Conservation (phyloP, 31 red algal species). For the Odonthalia washingtoniensis region DNA sequence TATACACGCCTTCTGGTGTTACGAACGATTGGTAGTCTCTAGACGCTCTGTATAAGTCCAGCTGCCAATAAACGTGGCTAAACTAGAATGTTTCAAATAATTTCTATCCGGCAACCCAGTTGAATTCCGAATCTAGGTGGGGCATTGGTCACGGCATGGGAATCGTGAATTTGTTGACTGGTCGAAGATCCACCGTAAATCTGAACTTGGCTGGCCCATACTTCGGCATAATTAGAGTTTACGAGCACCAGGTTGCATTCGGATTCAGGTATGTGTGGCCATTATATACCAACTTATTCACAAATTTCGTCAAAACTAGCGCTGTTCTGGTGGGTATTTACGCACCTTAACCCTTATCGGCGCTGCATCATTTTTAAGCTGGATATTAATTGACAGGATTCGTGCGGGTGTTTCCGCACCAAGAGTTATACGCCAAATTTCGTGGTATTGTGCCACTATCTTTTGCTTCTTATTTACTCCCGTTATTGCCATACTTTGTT, state of each 20-base stretch:
- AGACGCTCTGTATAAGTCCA: neutral
- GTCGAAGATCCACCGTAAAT: neutral
- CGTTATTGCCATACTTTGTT: neutral
- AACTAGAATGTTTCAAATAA: neutral
- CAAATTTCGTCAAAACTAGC: neutral
- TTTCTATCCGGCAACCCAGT: neutral
- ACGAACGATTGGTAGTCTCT: slow-evolving; percentile 14
- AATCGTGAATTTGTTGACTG: too few relatives aligned
- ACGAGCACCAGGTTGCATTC: too few relatives aligned
- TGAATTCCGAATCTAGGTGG: neutral
- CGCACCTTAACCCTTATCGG: neutral
- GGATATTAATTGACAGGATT: neutral
- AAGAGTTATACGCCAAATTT: neutral
- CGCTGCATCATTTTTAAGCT: neutral
- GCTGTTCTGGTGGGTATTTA: neutral
- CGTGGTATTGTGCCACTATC: neutral
- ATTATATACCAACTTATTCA: neutral
- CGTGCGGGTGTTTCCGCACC: neutral
- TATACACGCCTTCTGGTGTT: slow-evolving; percentile 8
- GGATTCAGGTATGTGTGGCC: too few relatives aligned
- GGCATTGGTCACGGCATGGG: slow-evolving; percentile 1
- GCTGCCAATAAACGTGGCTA: slow-evolving; percentile 14
- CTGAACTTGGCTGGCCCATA: neutral
- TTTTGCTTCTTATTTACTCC: neutral
- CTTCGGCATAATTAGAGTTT: too few relatives aligned